Conservation (phyloP, 1,284 basidiomycete species). For the Amylostereum chailletii region DNA sequence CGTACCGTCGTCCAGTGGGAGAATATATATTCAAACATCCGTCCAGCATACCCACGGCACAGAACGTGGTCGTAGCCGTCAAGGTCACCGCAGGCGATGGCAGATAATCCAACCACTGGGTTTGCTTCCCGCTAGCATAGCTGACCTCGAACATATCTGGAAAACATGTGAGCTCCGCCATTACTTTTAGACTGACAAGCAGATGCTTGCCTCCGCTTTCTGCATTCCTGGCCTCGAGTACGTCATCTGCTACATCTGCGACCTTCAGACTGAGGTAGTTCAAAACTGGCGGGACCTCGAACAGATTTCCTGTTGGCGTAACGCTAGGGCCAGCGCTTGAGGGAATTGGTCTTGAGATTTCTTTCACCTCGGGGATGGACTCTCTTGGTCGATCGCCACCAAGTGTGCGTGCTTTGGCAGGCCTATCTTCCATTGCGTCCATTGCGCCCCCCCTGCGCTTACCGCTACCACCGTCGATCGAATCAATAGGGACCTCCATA, state of each 20-base stretch:
- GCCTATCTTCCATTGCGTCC: slow-evolving; percentile 36
- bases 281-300: slow-evolving; percentile 46
- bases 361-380: slow-evolving; percentile 30
- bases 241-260: slow-evolving; percentile 52
- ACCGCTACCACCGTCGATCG: slow-evolving; percentile 25
- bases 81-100: slow-evolving; percentile 61
- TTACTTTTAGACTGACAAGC: neutral
- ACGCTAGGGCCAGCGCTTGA: neutral
- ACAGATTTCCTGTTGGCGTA: slow-evolving; percentile 4
- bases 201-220: slow-evolving; percentile 47
- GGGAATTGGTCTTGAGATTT: slow-evolving; percentile 26
- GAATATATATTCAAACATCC: slow-evolving; percentile 76
- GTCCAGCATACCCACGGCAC: slow-evolving; percentile 72
- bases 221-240: slow-evolving; percentile 76
- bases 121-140: slow-evolving; percentile 54
- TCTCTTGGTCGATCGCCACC: slow-evolving; percentile 62
- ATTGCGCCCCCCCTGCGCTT: slow-evolving; percentile 12
- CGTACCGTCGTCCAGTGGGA: slow-evolving; percentile 67
- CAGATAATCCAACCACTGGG: slow-evolving; percentile 85
- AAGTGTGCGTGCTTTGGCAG: slow-evolving; percentile 50
- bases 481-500: slow-evolving; percentile 44
- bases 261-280: slow-evolving; percentile 49
- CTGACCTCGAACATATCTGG: slow-evolving; percentile 62
- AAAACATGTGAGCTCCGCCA: slow-evolving; percentile 2
- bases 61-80: slow-evolving; percentile 58